These are phyloP conservation scores for Geoglossum glabrum DNA, from an alignment of 495 filamentous ascomycete species.

Conservation along the genomic window DNA sequence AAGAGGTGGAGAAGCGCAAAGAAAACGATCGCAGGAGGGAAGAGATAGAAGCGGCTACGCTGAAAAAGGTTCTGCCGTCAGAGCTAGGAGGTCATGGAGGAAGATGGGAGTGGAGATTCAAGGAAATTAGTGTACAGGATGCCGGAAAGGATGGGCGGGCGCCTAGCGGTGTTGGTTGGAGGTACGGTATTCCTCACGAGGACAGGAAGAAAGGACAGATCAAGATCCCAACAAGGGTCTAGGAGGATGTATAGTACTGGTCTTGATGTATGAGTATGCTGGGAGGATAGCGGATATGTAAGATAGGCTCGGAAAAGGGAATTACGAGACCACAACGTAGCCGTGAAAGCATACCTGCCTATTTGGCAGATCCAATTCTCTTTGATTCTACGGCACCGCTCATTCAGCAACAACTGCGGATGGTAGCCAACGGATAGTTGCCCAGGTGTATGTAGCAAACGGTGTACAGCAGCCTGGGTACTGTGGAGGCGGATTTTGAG, in stretches of 20 bases:
- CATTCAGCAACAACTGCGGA: not conserved
- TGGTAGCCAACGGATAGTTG: too few relatives aligned
- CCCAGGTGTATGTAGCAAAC: too few relatives aligned
- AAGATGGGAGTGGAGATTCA: conserved; percentile 67
- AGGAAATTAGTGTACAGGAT: conserved; percentile 39
- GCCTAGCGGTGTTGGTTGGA: conserved; percentile 26
- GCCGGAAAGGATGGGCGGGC: conserved; percentile 30
- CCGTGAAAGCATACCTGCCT: not conserved
- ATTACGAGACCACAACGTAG: not conserved
- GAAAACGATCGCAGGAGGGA: conserved; percentile 16
- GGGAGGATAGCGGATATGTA: not conserved
- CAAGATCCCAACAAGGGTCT: conserved; percentile 48
- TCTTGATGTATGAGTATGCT: not conserved
- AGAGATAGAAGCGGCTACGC: conserved; percentile 17
- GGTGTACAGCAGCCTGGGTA: too few relatives aligned
- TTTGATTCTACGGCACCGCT: not conserved
- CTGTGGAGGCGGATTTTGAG: too few relatives aligned
- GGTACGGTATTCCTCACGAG: conserved; percentile 49
- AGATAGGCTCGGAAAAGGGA: not conserved
- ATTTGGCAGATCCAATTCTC: not conserved
- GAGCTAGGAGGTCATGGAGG: conserved; percentile 27
- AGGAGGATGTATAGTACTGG: not conserved
- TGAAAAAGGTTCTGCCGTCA: conserved; percentile 22
- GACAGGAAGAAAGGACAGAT: conserved; percentile 54
- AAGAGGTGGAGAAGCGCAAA: conserved; percentile 15